phyloP scores from a whole-genome alignment of 2,329 filamentous ascomycete species.

The Aspergillus sp. region DNA sequence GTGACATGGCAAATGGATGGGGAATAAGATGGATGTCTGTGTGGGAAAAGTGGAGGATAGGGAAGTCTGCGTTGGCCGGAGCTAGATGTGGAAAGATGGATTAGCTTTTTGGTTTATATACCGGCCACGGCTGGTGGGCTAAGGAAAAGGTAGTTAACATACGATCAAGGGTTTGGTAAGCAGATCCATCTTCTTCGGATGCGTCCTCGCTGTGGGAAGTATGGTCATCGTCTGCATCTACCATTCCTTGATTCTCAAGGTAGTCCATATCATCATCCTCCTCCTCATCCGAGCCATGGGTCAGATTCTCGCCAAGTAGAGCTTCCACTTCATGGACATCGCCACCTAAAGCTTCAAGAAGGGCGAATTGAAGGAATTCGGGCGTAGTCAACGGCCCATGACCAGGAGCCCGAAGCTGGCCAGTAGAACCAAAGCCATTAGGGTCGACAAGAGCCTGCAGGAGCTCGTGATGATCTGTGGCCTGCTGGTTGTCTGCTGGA shows the following conservation, averaged over 20 bases:
- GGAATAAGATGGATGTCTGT: slow-evolving; percentile 39
- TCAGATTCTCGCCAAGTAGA: slow-evolving; percentile 14
- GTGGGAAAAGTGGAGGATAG: slow-evolving; percentile 45
- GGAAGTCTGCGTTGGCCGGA: slow-evolving; percentile 30
- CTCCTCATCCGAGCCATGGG: slow-evolving; percentile 16
- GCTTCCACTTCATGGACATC: slow-evolving; percentile 20
- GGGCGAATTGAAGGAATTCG: slow-evolving; percentile 24
- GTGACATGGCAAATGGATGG: slow-evolving; percentile 30
- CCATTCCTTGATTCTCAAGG: slow-evolving; percentile 16
- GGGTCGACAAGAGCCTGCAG: slow-evolving; percentile 2
- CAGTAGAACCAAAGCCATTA: slow-evolving; percentile 4
- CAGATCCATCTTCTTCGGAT: slow-evolving; percentile 7
- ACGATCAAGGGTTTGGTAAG: slow-evolving; percentile 21
- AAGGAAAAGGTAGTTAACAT: slow-evolving; percentile 6
- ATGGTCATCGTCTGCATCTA: slow-evolving; percentile 15
- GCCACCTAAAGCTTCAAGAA: slow-evolving; percentile 25
- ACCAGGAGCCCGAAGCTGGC: slow-evolving; percentile 2
- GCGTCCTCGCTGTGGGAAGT: slow-evolving; percentile 16
- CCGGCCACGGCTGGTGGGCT: not conserved
- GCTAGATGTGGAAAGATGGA: slow-evolving; percentile 16
- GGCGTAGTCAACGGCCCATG: slow-evolving; percentile 19
- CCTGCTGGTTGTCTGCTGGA: slow-evolving; percentile 11
- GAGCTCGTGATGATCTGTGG: not conserved
- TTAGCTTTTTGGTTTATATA: slow-evolving; percentile 2
- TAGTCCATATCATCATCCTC: slow-evolving; percentile 20